These are phyloP conservation scores for Phaseolus lunatus DNA, from an alignment of 306 rosid genomes.

Conservation along the genomic window DNA sequence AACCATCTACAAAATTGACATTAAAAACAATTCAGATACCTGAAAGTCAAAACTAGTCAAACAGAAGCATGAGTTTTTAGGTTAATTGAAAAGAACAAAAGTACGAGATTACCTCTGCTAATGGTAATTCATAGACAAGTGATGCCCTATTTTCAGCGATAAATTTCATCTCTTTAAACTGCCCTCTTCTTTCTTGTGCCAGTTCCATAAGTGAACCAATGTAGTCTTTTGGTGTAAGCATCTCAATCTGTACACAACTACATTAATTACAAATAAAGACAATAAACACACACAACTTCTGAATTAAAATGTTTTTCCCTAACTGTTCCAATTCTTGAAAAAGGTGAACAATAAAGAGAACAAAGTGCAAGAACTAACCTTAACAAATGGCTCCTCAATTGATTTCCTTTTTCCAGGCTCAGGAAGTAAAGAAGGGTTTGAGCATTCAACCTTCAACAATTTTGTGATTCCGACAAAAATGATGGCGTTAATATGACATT, in stretches of 20 bases:
- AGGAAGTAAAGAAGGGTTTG: conserved; percentile 83
- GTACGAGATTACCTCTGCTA: conserved; percentile 76
- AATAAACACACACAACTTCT: conserved; percentile 21
- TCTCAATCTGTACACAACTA: conserved; percentile 67
- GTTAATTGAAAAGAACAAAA: conserved; percentile 30
- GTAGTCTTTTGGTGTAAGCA: conserved; percentile 92
- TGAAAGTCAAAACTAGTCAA: conserved; percentile 38
- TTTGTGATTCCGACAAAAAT: conserved; percentile 44
- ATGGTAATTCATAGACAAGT: conserved; percentile 72
- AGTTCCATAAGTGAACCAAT: conserved; percentile 93
- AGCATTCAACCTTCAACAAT: conserved; percentile 70
- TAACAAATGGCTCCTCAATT: conserved; percentile 85
- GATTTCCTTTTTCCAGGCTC: conserved; percentile 76
- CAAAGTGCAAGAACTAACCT: conserved; percentile 53
- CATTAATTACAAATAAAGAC: conserved; percentile 46
- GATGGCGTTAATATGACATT: conserved; percentile 38
- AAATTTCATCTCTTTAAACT: conserved; percentile 88
- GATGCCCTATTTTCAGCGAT: conserved; percentile 88
- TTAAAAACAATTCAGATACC: conserved; percentile 38
- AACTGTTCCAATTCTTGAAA: conserved; percentile 39
- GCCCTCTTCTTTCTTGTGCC: conserved; percentile 95
- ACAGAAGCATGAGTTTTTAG: conserved; percentile 22
- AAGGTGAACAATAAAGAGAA: conserved; percentile 35
- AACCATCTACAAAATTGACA: conserved; percentile 60
- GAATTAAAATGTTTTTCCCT: conserved; percentile 9